Evolutionary conservation across 2,329 filamentous ascomycete genomes (phyloP), one percentile per base, ranked within the genome.

Genomic region (Microsporum audouinii): DNA sequence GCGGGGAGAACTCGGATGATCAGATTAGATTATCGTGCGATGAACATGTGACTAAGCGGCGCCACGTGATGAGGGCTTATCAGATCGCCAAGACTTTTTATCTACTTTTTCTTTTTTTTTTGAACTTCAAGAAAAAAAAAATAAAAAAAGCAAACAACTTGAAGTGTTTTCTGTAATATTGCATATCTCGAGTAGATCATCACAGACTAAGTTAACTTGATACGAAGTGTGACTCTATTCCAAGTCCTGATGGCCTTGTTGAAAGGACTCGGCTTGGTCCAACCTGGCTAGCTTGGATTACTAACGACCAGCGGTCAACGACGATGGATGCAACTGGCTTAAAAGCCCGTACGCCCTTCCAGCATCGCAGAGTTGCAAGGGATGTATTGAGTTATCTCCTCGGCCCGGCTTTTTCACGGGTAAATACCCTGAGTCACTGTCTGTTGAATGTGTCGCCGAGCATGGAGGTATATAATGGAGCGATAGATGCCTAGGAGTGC

Each of bases 11-110:
- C 59, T 61, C 64, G 63, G 63, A 63, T 45, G 65, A 66, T 66
- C 65, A 64, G 65, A 66, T 66, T 65, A 66, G 65, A 66, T 66
- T 66, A 66, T 66, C 63, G 65, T 64, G 62, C 65, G 62, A 65
- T 63, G 39, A 51, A 62, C 63, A 65, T 63, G 64, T 65, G 64
- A n/a, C 41, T 34, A 59, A 59, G 58, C 53, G 27, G 27, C 60
- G 8, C 61, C 63, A 64, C 63, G 61, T 64, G 61, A 63, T 60
- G 57, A 61, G 43, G 8, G 31, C 23, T 65, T 65, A 65, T 65
- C 63, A 53, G 63, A 65, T 65, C 43, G 51, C 39, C 47, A 58
- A 53, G 27, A 29, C 57, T 45, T 29, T n/a, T 43, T 29, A 43
- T 39, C 36, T 39, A 14, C 29, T n/a, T 10, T 10, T 36, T 56